These are phyloP conservation scores for Didymosphaeria variabile DNA, from an alignment of 2,329 filamentous ascomycete genomes.

Conservation along the genomic window DNA sequence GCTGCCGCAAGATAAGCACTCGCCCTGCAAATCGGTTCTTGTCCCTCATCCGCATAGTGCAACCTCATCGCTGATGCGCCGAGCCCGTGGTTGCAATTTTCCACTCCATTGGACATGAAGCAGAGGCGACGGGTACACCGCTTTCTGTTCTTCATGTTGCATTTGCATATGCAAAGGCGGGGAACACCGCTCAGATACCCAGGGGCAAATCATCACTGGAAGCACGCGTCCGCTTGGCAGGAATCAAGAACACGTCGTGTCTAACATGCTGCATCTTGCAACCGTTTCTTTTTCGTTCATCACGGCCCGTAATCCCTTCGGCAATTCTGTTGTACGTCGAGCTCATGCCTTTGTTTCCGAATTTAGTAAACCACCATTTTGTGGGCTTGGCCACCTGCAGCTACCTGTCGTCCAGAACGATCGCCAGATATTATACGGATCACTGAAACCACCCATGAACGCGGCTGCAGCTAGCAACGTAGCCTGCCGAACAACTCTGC, in stretches of 20 bases:
- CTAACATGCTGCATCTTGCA: neutral
- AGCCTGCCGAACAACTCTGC: constrained; percentile 2
- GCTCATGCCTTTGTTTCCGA: constrained; percentile 10
- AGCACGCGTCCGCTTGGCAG: neutral
- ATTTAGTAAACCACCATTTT: constrained; percentile 13
- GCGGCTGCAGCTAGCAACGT: constrained; percentile 2
- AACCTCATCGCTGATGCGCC: constrained; percentile 20
- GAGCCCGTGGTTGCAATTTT: constrained; percentile 13
- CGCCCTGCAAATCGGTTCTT: constrained; percentile 21
- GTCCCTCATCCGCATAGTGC: constrained; percentile 17
- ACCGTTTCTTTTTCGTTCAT: neutral
- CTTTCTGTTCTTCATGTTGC: neutral
- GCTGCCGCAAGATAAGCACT: constrained; percentile 13
- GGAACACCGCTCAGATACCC: neutral
- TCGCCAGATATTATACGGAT: neutral
- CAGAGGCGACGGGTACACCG: constrained; percentile 2
- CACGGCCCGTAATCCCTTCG: constrained; percentile 9
- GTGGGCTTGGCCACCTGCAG: neutral
- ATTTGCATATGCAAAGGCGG: constrained; percentile 1
- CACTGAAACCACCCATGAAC: neutral
- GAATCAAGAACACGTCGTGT: too few species aligned
- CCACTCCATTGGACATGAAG: constrained; percentile 19
- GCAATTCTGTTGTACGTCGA: neutral
- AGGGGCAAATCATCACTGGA: neutral
- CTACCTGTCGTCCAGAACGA: constrained; percentile 1